These are phyloP conservation scores for Pythium rhizo-oryzae DNA, from an alignment of 352 stramenopile genomes.

Conservation along the genomic window DNA sequence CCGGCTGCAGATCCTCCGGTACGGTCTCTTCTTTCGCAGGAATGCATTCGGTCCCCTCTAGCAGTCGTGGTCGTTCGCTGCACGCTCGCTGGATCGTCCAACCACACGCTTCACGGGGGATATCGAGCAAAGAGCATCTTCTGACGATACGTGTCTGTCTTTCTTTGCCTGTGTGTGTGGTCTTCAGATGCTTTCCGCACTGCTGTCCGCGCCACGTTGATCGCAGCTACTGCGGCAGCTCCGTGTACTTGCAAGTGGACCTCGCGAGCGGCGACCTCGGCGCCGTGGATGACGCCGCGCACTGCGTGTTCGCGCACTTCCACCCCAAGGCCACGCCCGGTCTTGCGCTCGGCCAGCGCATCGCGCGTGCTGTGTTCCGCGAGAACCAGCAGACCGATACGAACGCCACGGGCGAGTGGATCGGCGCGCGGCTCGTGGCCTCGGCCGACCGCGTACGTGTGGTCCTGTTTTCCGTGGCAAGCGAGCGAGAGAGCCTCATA, in stretches of 20 bases:
- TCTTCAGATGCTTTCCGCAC: constrained; percentile 52
- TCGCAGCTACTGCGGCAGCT: constrained; percentile 62
- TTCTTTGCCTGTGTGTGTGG: not conserved
- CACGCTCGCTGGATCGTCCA: no score
- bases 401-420: constrained; percentile 54
- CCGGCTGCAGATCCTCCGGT: constrained; percentile 15
- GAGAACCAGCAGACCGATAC: constrained; percentile 17
- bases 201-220: constrained; percentile 62
- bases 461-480: not conserved
- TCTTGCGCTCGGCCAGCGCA: constrained; percentile 1
- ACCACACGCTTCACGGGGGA: not conserved
- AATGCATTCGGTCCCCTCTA: not conserved
- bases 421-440: constrained; percentile 31
- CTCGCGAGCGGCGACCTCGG: not conserved
- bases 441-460: constrained; percentile 22
- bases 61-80: no score
- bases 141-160: not conserved
- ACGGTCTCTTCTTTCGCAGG: not conserved
- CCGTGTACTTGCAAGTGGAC: constrained; percentile 44
- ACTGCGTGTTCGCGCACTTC: constrained; percentile 14
- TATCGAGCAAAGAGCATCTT: not conserved
- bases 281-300: constrained; percentile 25
- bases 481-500: not conserved
- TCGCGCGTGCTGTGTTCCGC: constrained; percentile 24
- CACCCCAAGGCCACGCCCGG: not conserved